Evolutionary conservation across 2,329 filamentous ascomycete species (phyloP).

Genomic region (Thermoascus crustaceus): DNA sequence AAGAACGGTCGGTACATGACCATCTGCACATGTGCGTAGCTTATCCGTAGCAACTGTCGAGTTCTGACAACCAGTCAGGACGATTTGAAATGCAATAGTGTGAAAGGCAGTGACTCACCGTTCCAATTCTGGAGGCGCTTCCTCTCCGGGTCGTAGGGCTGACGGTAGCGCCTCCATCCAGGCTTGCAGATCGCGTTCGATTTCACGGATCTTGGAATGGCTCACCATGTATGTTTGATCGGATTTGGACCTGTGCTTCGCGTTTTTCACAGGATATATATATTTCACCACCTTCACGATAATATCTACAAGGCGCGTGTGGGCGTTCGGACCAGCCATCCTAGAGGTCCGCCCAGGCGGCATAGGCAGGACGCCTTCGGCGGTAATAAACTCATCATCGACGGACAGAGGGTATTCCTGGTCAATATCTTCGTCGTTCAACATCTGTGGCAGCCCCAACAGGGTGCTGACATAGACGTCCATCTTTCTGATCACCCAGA

Average conservation of each 20-base stretch:
- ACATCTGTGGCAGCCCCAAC: constrained; percentile 41
- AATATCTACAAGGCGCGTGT: constrained; percentile 50
- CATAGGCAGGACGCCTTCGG: constrained; percentile 43
- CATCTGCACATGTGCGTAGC: constrained; percentile 57
- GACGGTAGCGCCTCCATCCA: constrained; percentile 64
- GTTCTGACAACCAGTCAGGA: constrained; percentile 31
- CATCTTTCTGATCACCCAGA: constrained; percentile 44
- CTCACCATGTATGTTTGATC: constrained; percentile 54
- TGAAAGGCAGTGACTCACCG: constrained; percentile 49
- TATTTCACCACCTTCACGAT: constrained; percentile 55
- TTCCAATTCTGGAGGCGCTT: constrained; percentile 65
- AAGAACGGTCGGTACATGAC: constrained; percentile 58
- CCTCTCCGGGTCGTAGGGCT: constrained; percentile 69
- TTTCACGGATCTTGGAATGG: constrained; percentile 56
- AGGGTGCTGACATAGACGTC: constrained; percentile 44
- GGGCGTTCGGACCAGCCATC: constrained; percentile 54
- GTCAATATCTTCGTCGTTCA: constrained; percentile 44
- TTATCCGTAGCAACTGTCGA: constrained; percentile 54
- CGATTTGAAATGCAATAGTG: constrained; percentile 41
- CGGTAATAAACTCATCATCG: constrained; percentile 41
- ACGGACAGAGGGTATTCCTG: constrained; percentile 40
- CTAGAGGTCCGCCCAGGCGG: constrained; percentile 48
- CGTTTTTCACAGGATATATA: constrained; percentile 54
- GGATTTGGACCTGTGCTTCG: constrained; percentile 34
- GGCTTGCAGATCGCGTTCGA: constrained; percentile 54